A percentile compares a stretch with the other conserved stretches of the same genome.
Conservation (phyloP, 805 yeast species). For the Wickerhamiella spandovensis region DNA sequence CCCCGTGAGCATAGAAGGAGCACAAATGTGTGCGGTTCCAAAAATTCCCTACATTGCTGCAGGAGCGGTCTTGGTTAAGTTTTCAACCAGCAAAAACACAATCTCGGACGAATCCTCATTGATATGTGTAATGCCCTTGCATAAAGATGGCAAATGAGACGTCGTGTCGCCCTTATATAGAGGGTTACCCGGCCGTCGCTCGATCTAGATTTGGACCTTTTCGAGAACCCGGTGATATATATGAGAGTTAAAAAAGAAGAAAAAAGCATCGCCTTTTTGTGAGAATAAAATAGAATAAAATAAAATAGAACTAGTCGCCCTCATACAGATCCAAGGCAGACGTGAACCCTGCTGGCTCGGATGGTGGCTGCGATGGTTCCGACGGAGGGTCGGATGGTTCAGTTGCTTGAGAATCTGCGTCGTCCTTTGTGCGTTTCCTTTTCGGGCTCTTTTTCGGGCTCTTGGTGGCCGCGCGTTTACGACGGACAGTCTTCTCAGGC, state of each 20-base stretch:
- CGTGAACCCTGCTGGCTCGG: neutral
- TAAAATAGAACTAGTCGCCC: neutral
- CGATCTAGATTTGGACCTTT: too few species aligned
- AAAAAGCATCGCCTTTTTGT: too few species aligned
- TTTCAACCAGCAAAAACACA: constrained; percentile 99
- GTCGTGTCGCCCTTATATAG: neutral
- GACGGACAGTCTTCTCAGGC: neutral
- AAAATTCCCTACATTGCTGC: constrained; percentile 19
- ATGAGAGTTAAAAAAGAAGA: too few species aligned
- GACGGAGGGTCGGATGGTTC: too few species aligned
- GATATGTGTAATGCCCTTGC: constrained; percentile 99
- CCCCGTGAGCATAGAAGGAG: neutral
- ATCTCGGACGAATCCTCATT: constrained; percentile 99
- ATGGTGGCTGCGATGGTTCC: neutral
- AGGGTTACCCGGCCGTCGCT: neutral
- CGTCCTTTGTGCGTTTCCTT: too few species aligned
- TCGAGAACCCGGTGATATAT: too few species aligned
- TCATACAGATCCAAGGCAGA: neutral
- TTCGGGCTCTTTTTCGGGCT: neutral
- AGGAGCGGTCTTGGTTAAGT: constrained; percentile 85
- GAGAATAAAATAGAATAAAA: neutral
- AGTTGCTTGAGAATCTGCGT: too few species aligned
- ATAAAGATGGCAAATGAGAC: constrained; percentile 59
- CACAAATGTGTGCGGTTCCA: constrained; percentile 9
- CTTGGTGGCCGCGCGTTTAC: neutral